Conservation (phyloP, 176 grass and related monocot species). For the Oryza officinalis region DNA sequence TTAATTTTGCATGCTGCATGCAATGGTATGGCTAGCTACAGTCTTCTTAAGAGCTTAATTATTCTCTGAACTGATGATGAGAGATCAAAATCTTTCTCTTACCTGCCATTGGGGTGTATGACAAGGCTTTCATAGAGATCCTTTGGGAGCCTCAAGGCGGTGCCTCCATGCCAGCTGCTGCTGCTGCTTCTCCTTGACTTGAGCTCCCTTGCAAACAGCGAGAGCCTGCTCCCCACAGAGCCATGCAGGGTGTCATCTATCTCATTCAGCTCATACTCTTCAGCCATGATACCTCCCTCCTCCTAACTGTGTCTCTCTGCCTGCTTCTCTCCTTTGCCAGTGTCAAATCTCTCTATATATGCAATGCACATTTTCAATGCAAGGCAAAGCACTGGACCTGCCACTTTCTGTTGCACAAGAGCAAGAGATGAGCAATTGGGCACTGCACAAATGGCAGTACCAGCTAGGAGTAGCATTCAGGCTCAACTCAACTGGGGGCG, state of each 20-base stretch:
- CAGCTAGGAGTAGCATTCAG: constrained; percentile 26
- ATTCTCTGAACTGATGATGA: constrained; percentile 15
- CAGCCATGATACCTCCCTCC: constrained; percentile 32
- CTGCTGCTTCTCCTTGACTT: constrained; percentile 44
- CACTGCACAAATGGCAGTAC: constrained; percentile 38
- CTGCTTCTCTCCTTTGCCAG: background rate
- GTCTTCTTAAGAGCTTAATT: background rate
- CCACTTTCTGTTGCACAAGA: constrained; percentile 13
- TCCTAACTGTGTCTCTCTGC: background rate
- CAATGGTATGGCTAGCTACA: background rate
- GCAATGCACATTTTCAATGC: background rate
- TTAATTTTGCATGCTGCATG: no score
- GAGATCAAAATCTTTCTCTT: constrained; percentile 4
- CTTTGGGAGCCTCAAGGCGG: constrained; percentile 40
- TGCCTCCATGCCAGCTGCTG: constrained; percentile 47
- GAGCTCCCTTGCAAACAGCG: constrained; percentile 65
- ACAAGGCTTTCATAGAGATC: constrained; percentile 58
- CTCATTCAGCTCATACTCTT: constrained; percentile 75
- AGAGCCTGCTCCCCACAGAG: constrained; percentile 70
- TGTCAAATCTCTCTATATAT: background rate
- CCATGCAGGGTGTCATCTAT: constrained; percentile 57
- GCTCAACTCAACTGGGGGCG: constrained; percentile 32
- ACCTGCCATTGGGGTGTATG: constrained; percentile 90
- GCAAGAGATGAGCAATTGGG: constrained; percentile 24
- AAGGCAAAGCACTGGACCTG: constrained; percentile 19